Evolutionary conservation across 2,329 filamentous ascomycete genomes (phyloP), one percentile per base, ranked within the genome.

Genomic region (Endothia cerciana): DNA sequence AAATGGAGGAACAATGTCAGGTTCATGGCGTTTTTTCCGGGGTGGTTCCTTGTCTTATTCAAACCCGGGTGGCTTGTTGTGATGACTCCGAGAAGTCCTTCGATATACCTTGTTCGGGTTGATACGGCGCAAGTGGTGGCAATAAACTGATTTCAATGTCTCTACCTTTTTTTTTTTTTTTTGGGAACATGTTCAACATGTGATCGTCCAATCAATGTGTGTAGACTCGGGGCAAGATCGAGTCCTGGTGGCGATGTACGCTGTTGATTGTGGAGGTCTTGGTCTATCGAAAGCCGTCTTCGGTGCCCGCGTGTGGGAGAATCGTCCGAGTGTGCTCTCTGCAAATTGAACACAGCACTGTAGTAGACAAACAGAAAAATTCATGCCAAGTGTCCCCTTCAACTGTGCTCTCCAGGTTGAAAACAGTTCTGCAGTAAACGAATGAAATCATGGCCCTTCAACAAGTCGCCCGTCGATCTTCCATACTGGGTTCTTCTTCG

Each of bases 21-120:
- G 47, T 30, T 30, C 47, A 51, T 28, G 13, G 47, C 22, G 47
- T 51, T 51, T 28, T 5, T 17, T 51, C 13, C 7, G 25, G 22
- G 22, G 13, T 28, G 45, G 22, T 4, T 25, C 7, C 17, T 17
- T 51, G 47, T 51, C 11, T 51, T 15, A 1, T 49, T 28, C 28
- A n/a, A 33, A 55, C 51, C 51, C 28, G 51, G 51, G 51, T n/a
- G 51, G 51, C 51, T 55, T 55, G 30, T 19, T 55, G 51, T 55
- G 51, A 55, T 51, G 25, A 28, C 28, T 51, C 22, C 28, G 13
- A 10, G 45, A 28, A 22, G 25, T 17, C 1, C 25, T 19, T 30
- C 13, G 22, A 30, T 51, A 51, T 51, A 51, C 47, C 51, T 36
- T 55, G 30, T 55, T 33, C 30, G 30, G 51, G 36, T 30, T 15